These are phyloP conservation scores for Lactarius indigo DNA, from an alignment of 768 basidiomycete species.

Conservation along the genomic window DNA sequence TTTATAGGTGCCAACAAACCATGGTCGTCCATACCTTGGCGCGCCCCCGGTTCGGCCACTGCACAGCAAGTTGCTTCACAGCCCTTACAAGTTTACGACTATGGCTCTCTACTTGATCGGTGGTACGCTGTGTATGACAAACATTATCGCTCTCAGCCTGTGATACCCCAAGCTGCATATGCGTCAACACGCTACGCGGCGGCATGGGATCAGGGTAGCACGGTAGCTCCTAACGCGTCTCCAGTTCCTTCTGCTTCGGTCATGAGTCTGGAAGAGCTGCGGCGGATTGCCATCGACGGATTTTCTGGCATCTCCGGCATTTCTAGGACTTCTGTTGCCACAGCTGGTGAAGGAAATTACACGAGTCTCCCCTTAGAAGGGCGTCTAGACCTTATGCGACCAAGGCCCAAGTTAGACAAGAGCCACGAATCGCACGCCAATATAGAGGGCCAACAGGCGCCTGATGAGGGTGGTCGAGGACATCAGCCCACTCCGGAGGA, in stretches of 20 bases:
- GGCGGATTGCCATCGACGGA: conserved; percentile 58
- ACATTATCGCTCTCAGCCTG: conserved; percentile 66
- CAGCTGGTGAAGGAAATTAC: conserved; percentile 64
- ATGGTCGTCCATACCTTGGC: conserved; percentile 74
- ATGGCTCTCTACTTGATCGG: conserved; percentile 76
- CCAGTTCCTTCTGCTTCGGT: background rate
- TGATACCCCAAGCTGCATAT: conserved; percentile 46
- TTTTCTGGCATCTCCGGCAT: conserved; percentile 33
- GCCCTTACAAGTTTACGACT: conserved; percentile 62
- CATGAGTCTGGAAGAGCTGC: conserved; percentile 40
- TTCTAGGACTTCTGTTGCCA: conserved; percentile 6
- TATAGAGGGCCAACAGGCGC: background rate
- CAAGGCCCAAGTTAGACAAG: conserved; percentile 29
- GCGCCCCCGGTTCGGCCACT: conserved; percentile 51
- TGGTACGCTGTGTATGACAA: conserved; percentile 92
- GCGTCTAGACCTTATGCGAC: conserved; percentile 83
- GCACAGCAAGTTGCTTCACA: conserved; percentile 33
- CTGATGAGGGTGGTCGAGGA: background rate
- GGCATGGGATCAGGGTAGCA: conserved; percentile 61
- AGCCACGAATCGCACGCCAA: conserved; percentile 14
- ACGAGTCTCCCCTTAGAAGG: conserved; percentile 81
- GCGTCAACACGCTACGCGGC: conserved; percentile 65
- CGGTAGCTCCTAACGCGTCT: conserved; percentile 38
- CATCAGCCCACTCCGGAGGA: conserved; percentile 6
- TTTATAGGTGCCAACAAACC: conserved; percentile 98